Percentiles rank a stretch among this genome's conserved stretches.
Conservation (phyloP, 2,329 filamentous ascomycete species). For the Beauveria sp. region DNA sequence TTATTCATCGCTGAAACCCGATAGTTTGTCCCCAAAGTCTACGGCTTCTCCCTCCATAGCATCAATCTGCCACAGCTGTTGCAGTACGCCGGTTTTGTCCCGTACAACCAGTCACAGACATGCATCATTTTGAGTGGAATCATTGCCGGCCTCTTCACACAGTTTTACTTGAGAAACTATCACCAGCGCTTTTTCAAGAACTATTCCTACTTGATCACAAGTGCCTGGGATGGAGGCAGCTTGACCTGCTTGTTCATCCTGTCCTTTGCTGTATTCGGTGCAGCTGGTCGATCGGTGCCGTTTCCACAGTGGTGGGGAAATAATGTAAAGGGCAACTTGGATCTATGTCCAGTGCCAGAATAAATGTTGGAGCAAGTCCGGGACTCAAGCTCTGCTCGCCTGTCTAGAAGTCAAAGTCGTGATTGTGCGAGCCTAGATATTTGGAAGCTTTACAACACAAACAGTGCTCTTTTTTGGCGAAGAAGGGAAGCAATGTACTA, state of each 20-base stretch:
- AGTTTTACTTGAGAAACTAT: constrained; percentile 46
- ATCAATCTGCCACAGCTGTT: constrained; percentile 48
- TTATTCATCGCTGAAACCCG: not conserved
- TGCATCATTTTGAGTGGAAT: constrained; percentile 43
- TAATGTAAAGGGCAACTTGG: constrained; percentile 38
- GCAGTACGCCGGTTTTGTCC: constrained; percentile 46
- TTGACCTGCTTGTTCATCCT: constrained; percentile 42
- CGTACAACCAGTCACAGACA: constrained; percentile 47
- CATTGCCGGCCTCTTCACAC: constrained; percentile 38
- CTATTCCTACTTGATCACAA: constrained; percentile 45
- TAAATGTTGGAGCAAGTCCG: constrained; percentile 13
- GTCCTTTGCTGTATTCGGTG: constrained; percentile 49
- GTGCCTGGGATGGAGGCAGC: constrained; percentile 44
- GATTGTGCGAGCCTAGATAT: too few species aligned
- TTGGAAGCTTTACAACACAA: too few species aligned
- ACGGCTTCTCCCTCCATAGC: constrained; percentile 30
- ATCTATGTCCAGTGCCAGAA: constrained; percentile 34
- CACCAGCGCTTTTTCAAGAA: constrained; percentile 43
- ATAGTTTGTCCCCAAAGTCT: constrained; percentile 40
- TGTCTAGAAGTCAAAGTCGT: too few species aligned
- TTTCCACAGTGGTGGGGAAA: constrained; percentile 51
- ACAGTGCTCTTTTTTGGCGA: too few species aligned
- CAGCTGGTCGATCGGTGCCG: constrained; percentile 32
- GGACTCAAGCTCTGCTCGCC: too few species aligned
- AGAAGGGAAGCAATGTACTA: too few species aligned